Evolutionary conservation across 106 monocot species (phyloP).

Genomic region (Triglochin maritima): DNA sequence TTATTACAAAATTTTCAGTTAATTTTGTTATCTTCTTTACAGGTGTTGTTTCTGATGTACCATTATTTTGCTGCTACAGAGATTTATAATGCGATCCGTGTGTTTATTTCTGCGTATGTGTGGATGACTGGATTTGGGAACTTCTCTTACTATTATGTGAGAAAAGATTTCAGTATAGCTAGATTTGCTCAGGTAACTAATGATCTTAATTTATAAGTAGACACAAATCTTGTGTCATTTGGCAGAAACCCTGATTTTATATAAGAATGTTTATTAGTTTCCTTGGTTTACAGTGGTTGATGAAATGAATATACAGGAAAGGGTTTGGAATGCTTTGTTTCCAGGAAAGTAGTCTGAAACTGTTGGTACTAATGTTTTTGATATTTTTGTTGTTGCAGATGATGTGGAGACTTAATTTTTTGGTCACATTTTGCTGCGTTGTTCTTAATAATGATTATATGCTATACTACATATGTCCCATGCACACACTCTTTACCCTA

Average conservation of each 20-base stretch:
- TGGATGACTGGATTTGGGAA: constrained; percentile 99
- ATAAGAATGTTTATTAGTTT: too few species aligned
- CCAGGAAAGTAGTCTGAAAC: neutral
- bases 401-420: constrained; percentile 98
- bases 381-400: constrained; percentile 39
- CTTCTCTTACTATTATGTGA: constrained; percentile 93
- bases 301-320: too few species aligned
- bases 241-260: too few species aligned
- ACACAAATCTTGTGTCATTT: too few species aligned
- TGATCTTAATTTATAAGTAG: too few species aligned
- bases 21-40: constrained; percentile 15
- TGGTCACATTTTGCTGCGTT: constrained; percentile 87
- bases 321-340: neutral
- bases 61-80: constrained; percentile 94
- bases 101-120: constrained; percentile 96
- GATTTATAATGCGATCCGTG: constrained; percentile 94
- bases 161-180: constrained; percentile 89
- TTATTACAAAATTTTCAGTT: neutral
- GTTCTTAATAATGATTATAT: constrained; percentile 87
- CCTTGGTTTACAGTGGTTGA: too few species aligned
- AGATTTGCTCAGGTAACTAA: constrained; percentile 74
- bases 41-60: constrained; percentile 99
- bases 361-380: neutral
- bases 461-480: constrained; percentile 97
- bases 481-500: constrained; percentile 98